Evolutionary conservation across 352 stramenopile species (phyloP), one percentile per base, ranked within the genome.

Genomic region (Pythium graminicola): DNA sequence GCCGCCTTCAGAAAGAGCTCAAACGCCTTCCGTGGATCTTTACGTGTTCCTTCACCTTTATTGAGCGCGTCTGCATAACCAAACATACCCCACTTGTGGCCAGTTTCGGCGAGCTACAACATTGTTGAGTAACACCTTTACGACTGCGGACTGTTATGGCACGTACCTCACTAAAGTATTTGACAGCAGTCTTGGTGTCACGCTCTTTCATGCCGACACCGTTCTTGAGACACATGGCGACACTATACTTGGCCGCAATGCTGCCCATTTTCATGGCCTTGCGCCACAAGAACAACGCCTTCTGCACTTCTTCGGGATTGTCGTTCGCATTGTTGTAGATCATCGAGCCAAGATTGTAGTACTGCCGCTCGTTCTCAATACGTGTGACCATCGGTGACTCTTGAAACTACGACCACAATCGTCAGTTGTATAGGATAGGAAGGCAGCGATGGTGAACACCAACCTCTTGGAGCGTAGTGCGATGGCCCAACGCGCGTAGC

Each of bases 261-360:
- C 81, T 88, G 36, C 83, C 83, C 76, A 85, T 86, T 22, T 91
- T 76, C 69, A 91, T 90, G 27, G 81, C 83, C 14, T 85, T 86
- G 29, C 74, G 81, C 83, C 83, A 93, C 6, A 91, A 60, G 26
- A 82, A 74, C 32, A 88, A 60, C 42, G 82, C 75, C 57, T 90
- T 92, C 38, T 88, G 66, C 23, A 85, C 63, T 52, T 90, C 79
- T 39, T 67, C 57, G 2, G 69, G 48, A 24, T 84, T 85, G 28
- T 73, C 70, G 6, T 67, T 64, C 2, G 76, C 65, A 43, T 93
- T 93, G 55, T 75, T 76, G 70, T 87, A 93, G 48, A 93, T 88
- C 69, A 90, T 82, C 58, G 90, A 89, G 46, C 73, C 83, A 14
- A 93, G 56, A 2, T 76, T 74, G 35, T 81, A 86, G 35, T 81